phyloP scores from a whole-genome alignment of 352 stramenopile species.

The Globisporangium perplexum region DNA sequence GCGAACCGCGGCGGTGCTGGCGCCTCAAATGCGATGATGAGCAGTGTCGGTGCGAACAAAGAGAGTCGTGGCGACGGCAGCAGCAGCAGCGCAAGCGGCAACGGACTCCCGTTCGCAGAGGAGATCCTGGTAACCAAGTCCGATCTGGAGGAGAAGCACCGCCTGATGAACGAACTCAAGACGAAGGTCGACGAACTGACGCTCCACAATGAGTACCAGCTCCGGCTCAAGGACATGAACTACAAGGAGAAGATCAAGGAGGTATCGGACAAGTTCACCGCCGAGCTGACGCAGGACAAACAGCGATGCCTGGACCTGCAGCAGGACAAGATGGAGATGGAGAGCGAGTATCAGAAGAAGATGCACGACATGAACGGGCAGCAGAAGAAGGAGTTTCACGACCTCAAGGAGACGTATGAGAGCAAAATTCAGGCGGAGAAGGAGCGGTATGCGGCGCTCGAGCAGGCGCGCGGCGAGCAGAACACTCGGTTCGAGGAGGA shows the following conservation, averaged over 20 bases:
- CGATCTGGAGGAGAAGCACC: constrained; percentile 91
- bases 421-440: constrained; percentile 90
- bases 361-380: constrained; percentile 86
- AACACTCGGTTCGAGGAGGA: constrained; percentile 72
- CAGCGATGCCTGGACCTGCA: constrained; percentile 87
- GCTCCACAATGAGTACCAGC: constrained; percentile 94
- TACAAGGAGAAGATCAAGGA: constrained; percentile 96
- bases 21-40: constrained; percentile 23
- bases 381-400: constrained; percentile 87
- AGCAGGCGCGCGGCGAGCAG: constrained; percentile 67
- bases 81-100: constrained; percentile 32
- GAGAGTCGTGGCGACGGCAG: constrained; percentile 17
- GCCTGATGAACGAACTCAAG: constrained; percentile 90
- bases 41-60: constrained; percentile 20
- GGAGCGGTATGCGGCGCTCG: constrained; percentile 79
- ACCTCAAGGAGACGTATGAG: constrained; percentile 90
- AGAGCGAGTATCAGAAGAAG: constrained; percentile 89
- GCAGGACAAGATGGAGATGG: constrained; percentile 89
- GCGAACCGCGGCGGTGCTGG: constrained; percentile 18
- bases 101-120: constrained; percentile 79
- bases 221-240: constrained; percentile 94
- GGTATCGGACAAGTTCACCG: constrained; percentile 90
- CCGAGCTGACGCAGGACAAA: constrained; percentile 91
- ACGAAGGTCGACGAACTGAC: constrained; percentile 93
- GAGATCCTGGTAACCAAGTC: constrained; percentile 93